These are phyloP conservation scores for Pugionium dolabratum DNA, from an alignment of 345 rosid species.

Conservation along the genomic window DNA sequence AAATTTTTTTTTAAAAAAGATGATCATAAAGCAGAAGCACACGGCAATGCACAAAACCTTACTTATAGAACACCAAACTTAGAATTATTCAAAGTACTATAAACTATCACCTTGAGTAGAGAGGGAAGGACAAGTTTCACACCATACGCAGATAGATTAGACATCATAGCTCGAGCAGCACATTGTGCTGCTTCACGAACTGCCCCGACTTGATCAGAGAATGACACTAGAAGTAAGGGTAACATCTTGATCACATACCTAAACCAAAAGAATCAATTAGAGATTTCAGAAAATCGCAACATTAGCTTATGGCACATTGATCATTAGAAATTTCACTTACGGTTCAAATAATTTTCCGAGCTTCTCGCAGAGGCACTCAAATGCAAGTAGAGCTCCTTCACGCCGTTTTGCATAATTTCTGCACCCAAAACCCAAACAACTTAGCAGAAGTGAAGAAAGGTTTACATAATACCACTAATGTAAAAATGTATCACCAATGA, in stretches of 20 bases:
- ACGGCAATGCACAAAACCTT: constrained; percentile 16
- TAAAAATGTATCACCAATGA: neutral
- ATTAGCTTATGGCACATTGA: constrained; percentile 21
- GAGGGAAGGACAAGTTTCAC: constrained; percentile 98
- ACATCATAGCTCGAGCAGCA: constrained; percentile 99
- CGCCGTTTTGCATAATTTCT: constrained; percentile 92
- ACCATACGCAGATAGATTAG: constrained; percentile 87
- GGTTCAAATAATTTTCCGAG: constrained; percentile 97
- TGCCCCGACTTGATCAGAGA: constrained; percentile 97
- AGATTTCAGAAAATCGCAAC: constrained; percentile 9
- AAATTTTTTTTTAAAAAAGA: neutral
- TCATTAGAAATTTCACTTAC: constrained; percentile 47
- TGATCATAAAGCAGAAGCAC: constrained; percentile 15
- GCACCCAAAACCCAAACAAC: constrained; percentile 28
- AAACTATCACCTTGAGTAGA: constrained; percentile 67
- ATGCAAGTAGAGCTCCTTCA: constrained; percentile 92
- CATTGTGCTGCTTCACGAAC: constrained; percentile 99
- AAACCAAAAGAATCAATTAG: constrained; percentile 31
- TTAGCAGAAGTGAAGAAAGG: constrained; percentile 3
- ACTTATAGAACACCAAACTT: constrained; percentile 1
- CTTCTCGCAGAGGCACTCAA: constrained; percentile 94
- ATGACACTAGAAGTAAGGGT: constrained; percentile 85
- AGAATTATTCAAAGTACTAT: constrained; percentile 13
- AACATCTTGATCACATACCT: constrained; percentile 96
- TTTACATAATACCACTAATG: constrained; percentile 7